Percentiles rank a stretch among this genome's conserved stretches.
Conservation (phyloP, 331 rosid species). For the Stylosanthes scabra region DNA sequence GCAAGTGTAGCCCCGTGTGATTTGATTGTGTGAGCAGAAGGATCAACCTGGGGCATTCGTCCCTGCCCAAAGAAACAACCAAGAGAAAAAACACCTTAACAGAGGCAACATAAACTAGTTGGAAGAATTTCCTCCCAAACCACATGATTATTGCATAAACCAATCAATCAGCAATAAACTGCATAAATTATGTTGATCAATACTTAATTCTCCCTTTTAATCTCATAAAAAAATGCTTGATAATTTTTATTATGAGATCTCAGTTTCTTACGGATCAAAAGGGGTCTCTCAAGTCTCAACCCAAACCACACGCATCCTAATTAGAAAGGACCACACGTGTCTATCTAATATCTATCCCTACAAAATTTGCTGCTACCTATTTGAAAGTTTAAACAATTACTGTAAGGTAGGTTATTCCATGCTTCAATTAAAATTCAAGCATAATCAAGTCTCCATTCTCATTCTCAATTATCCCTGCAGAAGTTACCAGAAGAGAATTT, state of each 20-base stretch:
- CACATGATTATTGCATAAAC: constrained; percentile 7
- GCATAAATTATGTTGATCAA: not conserved
- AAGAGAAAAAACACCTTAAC: not conserved
- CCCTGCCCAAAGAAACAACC: constrained; percentile 32
- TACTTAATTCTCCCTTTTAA: not conserved
- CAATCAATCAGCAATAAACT: not conserved
- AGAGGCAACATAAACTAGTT: constrained; percentile 12
- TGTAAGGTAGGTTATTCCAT: not conserved
- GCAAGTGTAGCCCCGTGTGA: constrained; percentile 85
- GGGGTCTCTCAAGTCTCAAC: not conserved
- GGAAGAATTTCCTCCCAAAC: constrained; percentile 28
- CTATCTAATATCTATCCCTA: not conserved
- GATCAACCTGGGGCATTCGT: constrained; percentile 46
- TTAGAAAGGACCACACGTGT: not conserved
- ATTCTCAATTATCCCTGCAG: not conserved
- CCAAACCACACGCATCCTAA: not conserved
- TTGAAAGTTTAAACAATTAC: not conserved
- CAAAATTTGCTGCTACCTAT: not conserved
- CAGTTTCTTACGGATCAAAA: not conserved
- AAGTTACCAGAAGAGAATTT: not conserved
- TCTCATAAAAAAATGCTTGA: not conserved
- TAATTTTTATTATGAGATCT: not conserved
- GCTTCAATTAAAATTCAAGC: not conserved
- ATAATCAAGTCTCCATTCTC: not conserved
- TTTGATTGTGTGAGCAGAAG: constrained; percentile 62